Evolutionary conservation across 1,284 basidiomycete genomes (phyloP).

Genomic region (Ceratobasidium papillatum): DNA sequence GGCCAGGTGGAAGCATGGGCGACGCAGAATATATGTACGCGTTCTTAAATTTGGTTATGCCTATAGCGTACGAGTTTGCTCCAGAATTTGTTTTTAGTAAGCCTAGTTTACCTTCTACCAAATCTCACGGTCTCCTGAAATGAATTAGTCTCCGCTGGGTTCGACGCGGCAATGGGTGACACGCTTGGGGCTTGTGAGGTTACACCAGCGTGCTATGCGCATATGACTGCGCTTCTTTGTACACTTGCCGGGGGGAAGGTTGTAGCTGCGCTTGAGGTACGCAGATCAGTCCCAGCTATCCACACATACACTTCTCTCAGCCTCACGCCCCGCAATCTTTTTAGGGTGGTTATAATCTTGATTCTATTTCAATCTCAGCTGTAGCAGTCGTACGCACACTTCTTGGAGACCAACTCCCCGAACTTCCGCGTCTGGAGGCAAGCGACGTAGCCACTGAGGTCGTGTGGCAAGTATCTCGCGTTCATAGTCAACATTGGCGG

Average conservation of each 20-base stretch:
- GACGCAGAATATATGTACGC: constrained; percentile 98
- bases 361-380: constrained; percentile 87
- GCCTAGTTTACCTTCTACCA: constrained; percentile 48
- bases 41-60: constrained; percentile 96
- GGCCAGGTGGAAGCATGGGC: constrained; percentile 88
- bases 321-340: constrained; percentile 6
- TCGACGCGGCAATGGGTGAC: constrained; percentile 95
- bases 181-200: constrained; percentile 91
- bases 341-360: constrained; percentile 95
- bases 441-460: constrained; percentile 85
- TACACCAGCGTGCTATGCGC: constrained; percentile 93
- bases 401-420: constrained; percentile 84
- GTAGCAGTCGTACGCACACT: constrained; percentile 86
- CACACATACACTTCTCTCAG: background rate
- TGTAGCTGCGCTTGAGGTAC: constrained; percentile 92
- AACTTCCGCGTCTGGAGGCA: constrained; percentile 73
- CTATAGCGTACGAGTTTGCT: constrained; percentile 94
- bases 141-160: constrained; percentile 89
- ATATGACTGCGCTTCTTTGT: constrained; percentile 97
- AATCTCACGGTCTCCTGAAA: constrained; percentile 9
- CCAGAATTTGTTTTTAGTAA: constrained; percentile 96
- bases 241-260: constrained; percentile 89
- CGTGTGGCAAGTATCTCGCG: constrained; percentile 83
- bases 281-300: constrained; percentile 39
- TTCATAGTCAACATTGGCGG: constrained; percentile 93